These are phyloP conservation scores for Mimosa bimucronata DNA, from an alignment of 306 rosid genomes.

Conservation along the genomic window DNA sequence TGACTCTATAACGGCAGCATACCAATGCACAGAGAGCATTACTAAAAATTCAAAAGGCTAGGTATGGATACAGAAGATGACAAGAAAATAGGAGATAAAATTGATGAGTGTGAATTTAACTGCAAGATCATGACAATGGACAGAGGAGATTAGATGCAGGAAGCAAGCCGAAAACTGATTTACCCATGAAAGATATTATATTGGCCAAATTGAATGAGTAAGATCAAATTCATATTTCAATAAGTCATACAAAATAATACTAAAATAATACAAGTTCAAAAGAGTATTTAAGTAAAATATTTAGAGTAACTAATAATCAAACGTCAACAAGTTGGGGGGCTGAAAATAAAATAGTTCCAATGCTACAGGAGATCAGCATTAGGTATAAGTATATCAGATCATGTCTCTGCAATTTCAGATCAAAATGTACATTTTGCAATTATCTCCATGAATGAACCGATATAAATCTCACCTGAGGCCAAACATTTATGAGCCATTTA, in stretches of 20 bases:
- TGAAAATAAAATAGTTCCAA: too few relatives aligned
- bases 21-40: background rate
- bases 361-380: background rate
- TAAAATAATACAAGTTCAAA: too few relatives aligned
- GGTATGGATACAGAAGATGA: background rate
- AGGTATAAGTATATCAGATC: conserved; percentile 15
- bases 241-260: too few relatives aligned
- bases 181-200: too few relatives aligned
- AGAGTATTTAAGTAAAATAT: too few relatives aligned
- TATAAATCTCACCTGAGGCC: conserved; percentile 17
- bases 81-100: background rate
- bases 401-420: background rate
- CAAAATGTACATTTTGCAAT: conserved; percentile 18
- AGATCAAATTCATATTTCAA: too few relatives aligned
- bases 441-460: background rate
- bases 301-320: too few relatives aligned
- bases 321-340: too few relatives aligned
- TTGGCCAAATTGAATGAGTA: too few relatives aligned
- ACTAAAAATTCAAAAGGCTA: background rate
- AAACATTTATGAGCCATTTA: background rate
- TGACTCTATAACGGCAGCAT: background rate
- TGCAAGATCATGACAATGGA: conserved; percentile 3
- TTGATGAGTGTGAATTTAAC: conserved; percentile 7
- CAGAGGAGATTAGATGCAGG: background rate
- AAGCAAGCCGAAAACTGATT: background rate